Conservation (phyloP, 1,284 basidiomycete species). For the Sanguinoderma infundibulare region DNA sequence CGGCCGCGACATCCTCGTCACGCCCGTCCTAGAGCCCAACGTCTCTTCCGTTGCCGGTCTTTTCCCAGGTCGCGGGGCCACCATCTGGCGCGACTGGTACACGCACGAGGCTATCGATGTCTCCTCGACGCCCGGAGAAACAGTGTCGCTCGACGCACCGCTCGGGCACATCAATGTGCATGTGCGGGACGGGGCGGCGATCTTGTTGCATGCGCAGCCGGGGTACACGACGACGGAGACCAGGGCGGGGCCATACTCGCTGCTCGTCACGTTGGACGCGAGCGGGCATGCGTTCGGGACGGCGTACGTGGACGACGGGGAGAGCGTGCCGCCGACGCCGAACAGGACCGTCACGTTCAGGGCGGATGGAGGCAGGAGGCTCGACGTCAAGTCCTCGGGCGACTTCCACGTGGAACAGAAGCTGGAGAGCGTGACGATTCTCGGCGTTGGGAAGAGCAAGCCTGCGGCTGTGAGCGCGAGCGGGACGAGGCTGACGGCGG, state of each 20-base stretch:
- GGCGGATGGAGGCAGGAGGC: constrained; percentile 32
- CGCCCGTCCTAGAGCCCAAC: constrained; percentile 72
- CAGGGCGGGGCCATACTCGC: constrained; percentile 53
- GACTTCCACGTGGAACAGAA: constrained; percentile 35
- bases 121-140: constrained; percentile 33
- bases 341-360: constrained; percentile 49
- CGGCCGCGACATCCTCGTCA: constrained; percentile 72
- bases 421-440: constrained; percentile 39
- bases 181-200: constrained; percentile 58
- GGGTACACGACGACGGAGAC: constrained; percentile 66
- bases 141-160: constrained; percentile 58
- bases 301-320: constrained; percentile 70
- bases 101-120: constrained; percentile 59
- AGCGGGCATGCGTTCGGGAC: constrained; percentile 54
- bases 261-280: constrained; percentile 56
- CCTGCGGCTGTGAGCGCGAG: constrained; percentile 10
- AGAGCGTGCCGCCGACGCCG: constrained; percentile 55
- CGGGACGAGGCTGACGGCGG: not conserved
- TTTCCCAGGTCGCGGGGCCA: constrained; percentile 64
- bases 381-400: constrained; percentile 44
- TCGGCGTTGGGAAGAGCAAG: constrained; percentile 38
- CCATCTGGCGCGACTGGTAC: constrained; percentile 80
- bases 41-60: constrained; percentile 55
- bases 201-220: constrained; percentile 59
- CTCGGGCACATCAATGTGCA: constrained; percentile 77